phyloP scores from a whole-genome alignment of 495 filamentous ascomycete species.

The Neurospora intermedia region DNA sequence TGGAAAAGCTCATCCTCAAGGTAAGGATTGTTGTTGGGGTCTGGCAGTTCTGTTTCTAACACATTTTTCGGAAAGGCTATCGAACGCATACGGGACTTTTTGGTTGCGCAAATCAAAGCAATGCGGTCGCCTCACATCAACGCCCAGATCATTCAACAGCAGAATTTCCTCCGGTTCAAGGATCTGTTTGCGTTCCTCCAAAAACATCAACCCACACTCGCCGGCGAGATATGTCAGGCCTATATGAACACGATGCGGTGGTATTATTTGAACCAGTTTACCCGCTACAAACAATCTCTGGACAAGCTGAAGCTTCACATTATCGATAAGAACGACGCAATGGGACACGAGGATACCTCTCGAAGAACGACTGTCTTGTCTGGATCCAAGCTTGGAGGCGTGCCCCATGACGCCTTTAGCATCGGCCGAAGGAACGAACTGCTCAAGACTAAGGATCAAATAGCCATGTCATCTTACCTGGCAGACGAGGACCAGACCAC shows the following conservation, averaged over 20 bases:
- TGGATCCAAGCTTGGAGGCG: constrained; percentile 38
- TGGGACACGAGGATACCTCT: constrained; percentile 65
- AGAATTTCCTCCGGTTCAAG: constrained; percentile 75
- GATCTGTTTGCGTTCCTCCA: constrained; percentile 78
- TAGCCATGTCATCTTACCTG: constrained; percentile 67
- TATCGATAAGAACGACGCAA: constrained; percentile 73
- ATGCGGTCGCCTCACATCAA: constrained; percentile 90
- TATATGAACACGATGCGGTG: constrained; percentile 98
- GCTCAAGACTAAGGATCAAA: constrained; percentile 55
- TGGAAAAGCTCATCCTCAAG: constrained; percentile 75
- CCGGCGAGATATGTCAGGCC: constrained; percentile 80
- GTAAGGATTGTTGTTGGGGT: constrained; percentile 27
- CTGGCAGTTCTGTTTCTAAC: constrained; percentile 4
- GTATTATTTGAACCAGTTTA: constrained; percentile 92
- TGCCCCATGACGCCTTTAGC: constrained; percentile 77
- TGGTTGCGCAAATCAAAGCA: constrained; percentile 88
- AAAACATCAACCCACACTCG: constrained; percentile 63
- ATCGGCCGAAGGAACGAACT: constrained; percentile 76
- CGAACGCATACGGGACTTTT: constrained; percentile 84
- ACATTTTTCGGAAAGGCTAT: constrained; percentile 48
- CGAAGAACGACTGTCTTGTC: constrained; percentile 44
- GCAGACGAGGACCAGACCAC: constrained; percentile 78
- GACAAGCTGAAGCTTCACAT: constrained; percentile 73
- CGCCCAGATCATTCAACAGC: constrained; percentile 88
- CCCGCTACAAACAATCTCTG: constrained; percentile 72